Percentiles rank a stretch among this genome's conserved stretches.
phyloP scores from a whole-genome alignment of 345 rosid species.

The Camelina laxa region DNA sequence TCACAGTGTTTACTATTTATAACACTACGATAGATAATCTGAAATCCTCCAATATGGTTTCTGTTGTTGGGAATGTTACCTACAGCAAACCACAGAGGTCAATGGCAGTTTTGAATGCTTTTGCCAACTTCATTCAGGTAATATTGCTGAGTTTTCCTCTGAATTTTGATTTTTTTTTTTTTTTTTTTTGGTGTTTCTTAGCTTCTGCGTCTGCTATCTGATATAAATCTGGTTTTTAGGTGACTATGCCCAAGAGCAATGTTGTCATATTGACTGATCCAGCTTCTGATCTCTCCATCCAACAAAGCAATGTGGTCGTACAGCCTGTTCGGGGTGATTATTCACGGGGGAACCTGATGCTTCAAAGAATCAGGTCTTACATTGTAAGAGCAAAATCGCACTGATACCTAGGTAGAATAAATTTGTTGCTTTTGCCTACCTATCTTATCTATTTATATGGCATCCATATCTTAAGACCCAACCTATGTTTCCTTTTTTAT shows the following conservation, averaged over 20 bases:
- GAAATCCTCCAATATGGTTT: constrained; percentile 55
- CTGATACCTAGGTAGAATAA: constrained; percentile 62
- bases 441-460: background rate
- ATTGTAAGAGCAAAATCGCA: constrained; percentile 79
- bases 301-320: constrained; percentile 55
- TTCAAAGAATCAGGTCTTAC: constrained; percentile 98
- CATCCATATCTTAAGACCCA: constrained; percentile 8
- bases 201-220: background rate
- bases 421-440: constrained; percentile 24
- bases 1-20: constrained; percentile 78
- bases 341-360: constrained; percentile 88
- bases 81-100: constrained; percentile 74
- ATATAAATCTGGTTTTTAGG: constrained; percentile 46
- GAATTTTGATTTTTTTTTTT: background rate
- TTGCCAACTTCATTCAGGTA: constrained; percentile 79
- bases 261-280: constrained; percentile 86
- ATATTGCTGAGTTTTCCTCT: background rate
- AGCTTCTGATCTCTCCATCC: constrained; percentile 67
- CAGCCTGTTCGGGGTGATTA: constrained; percentile 83
- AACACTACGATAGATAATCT: constrained; percentile 50
- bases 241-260: constrained; percentile 76
- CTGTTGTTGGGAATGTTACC: constrained; percentile 77
- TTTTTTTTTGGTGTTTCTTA: constrained; percentile 8
- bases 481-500: background rate
- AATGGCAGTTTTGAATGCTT: constrained; percentile 70